Conservation (phyloP, 2,329 filamentous ascomycete genomes). For the Aspergillus costaricaensis region DNA sequence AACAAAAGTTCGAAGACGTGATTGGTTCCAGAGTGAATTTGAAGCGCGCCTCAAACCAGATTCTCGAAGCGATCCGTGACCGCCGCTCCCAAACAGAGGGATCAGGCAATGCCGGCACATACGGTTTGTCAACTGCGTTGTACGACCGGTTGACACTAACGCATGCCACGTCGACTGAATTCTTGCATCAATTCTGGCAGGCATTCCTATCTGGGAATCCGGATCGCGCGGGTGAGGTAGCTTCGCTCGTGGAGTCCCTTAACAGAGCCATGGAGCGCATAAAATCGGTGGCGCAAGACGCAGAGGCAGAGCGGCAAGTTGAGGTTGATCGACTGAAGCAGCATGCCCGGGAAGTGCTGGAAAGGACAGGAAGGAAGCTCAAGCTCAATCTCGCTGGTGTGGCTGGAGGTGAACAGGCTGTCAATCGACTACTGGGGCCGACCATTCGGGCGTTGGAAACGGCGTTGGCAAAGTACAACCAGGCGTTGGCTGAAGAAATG, state of each 20-base stretch:
- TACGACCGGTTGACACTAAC: conserved; percentile 70
- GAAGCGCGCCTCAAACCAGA: conserved; percentile 56
- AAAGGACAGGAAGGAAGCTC: conserved; percentile 72
- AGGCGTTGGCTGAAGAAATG: conserved; percentile 66
- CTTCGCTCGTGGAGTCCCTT: conserved; percentile 79
- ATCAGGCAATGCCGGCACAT: conserved; percentile 39
- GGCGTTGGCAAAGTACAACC: conserved; percentile 71
- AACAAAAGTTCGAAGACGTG: conserved; percentile 50
- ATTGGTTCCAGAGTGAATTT: conserved; percentile 72
- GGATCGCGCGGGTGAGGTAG: conserved; percentile 76
- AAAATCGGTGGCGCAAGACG: conserved; percentile 74
- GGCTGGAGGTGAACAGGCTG: conserved; percentile 73
- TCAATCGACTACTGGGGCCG: conserved; percentile 74
- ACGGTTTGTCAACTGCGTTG: conserved; percentile 52
- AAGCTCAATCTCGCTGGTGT: conserved; percentile 66
- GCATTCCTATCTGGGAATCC: conserved; percentile 87
- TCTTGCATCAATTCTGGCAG: conserved; percentile 95
- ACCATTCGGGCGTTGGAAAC: conserved; percentile 69
- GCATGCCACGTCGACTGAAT: conserved; percentile 91
- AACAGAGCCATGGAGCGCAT: conserved; percentile 76
- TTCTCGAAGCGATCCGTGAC: conserved; percentile 59
- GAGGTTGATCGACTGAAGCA: conserved; percentile 67
- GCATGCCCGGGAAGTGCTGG: conserved; percentile 69
- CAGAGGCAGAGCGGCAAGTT: conserved; percentile 71
- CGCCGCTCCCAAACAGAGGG: conserved; percentile 53